Conservation (phyloP, 768 basidiomycete species). For the Imleria badia region DNA sequence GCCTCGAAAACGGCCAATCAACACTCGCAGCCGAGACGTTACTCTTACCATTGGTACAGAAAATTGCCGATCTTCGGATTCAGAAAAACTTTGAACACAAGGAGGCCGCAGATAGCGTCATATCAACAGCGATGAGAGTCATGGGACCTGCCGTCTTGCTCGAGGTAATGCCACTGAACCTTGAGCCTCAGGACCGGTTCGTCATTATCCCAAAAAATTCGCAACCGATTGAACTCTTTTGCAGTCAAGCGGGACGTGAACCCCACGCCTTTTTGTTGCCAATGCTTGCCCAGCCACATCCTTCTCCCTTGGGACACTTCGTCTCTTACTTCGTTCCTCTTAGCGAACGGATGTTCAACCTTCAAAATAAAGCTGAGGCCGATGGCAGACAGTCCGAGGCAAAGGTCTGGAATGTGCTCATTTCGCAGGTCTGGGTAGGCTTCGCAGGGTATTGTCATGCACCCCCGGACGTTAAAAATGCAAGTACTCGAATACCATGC, state of each 20-base stretch:
- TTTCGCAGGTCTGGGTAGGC: constrained; percentile 92
- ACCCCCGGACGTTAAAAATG: constrained; percentile 71
- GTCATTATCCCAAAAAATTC: constrained; percentile 28
- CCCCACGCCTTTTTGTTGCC: constrained; percentile 93
- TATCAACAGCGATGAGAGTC: constrained; percentile 80
- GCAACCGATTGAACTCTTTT: constrained; percentile 7
- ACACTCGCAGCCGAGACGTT: constrained; percentile 68
- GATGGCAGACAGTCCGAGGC: constrained; percentile 78
- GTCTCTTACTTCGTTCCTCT: constrained; percentile 89
- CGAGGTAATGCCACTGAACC: constrained; percentile 73
- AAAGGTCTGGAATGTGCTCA: constrained; percentile 93
- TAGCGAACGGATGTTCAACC: constrained; percentile 89
- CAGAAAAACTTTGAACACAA: constrained; percentile 88
- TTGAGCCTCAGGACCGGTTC: constrained; percentile 79
- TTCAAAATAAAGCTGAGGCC: constrained; percentile 76
- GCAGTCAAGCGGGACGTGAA: constrained; percentile 68
- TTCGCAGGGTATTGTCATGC: constrained; percentile 89
- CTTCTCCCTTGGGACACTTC: constrained; percentile 83
- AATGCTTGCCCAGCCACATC: constrained; percentile 75
- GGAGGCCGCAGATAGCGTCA: constrained; percentile 76
- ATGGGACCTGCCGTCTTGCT: constrained; percentile 84
- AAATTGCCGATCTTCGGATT: constrained; percentile 70
- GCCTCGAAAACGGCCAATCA: constrained; percentile 38
- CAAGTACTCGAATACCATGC: constrained; percentile 27
- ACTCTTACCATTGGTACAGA: constrained; percentile 64